Evolutionary conservation across 2,329 filamentous ascomycete species (phyloP), one percentile per base, ranked within the genome.

Genomic region (Drechslerella coelobrocha): DNA sequence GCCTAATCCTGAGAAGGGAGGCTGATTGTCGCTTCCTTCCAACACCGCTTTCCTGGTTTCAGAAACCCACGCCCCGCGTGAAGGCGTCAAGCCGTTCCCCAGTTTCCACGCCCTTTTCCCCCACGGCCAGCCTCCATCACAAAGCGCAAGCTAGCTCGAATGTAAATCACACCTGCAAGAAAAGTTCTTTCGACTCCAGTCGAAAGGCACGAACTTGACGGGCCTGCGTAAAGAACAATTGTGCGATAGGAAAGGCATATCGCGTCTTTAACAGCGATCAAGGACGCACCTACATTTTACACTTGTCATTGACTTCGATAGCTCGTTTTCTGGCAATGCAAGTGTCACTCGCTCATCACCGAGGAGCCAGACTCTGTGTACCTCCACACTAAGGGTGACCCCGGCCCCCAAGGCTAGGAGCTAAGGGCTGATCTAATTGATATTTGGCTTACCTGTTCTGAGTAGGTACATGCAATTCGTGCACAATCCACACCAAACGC

Each of bases 281-380:
- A 6, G 12, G 29, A 12, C 29, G 29, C 29, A 31, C n/a, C n/a
- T n/a, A n/a, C n/a, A n/a, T n/a, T 39, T 39, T 14, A 14, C 34
- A 39, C 17, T 39, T n/a, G n/a, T n/a, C n/a, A n/a, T n/a, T n/a
- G n/a, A n/a, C 29, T 6, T 31, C 29, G 29, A 31, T 6, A 6
- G 29, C 29, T 12, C 29, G 29, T 31, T 31, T 31, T 31, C 29
- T 12, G 12, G 29, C 29, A 12, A 31, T 45, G 41, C n/a, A n/a
- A n/a, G n/a, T n/a, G n/a, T n/a, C n/a, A n/a, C n/a, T 69, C 65
- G 65, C 65, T 69, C 56, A 69, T 69, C 52, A 69, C 65, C 65
- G 65, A 69, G 52, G 29, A 12, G 6, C 6, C 29, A 6, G 29
- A 53, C 12, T 1, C 65, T 39, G 37, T 55, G 45, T 69, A 69